Percentiles rank a stretch among this genome's conserved stretches.
Conservation (phyloP, 140 eudicot genomes). For the Senecio squalidus region DNA sequence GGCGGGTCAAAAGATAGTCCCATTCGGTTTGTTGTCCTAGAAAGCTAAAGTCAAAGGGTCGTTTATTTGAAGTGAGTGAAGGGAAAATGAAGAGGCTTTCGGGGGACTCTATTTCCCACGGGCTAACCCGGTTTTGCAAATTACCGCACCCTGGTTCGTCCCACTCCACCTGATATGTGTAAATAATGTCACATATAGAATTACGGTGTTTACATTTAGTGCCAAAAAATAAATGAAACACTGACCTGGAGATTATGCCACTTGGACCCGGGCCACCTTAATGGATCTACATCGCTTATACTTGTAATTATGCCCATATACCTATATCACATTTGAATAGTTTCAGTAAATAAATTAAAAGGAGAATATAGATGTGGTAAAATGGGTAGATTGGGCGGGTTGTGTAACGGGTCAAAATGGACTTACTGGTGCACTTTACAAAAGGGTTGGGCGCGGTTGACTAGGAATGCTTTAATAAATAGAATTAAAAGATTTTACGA, state of each 20-base stretch:
- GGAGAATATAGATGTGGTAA: background rate
- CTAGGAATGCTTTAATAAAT: background rate
- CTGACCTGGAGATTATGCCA: conserved; percentile 60
- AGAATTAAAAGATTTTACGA: background rate
- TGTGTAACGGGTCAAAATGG: background rate
- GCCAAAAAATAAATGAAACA: background rate
- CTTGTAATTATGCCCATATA: conserved; percentile 68
- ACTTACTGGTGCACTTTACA: no score
- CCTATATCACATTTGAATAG: conserved; percentile 21
- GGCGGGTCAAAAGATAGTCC: conserved; percentile 41
- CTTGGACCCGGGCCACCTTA: conserved; percentile 52
- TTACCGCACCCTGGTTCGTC: conserved; percentile 75
- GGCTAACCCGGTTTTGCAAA: conserved; percentile 61
- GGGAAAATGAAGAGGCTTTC: conserved; percentile 80
- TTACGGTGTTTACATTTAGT: background rate
- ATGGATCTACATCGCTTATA: conserved; percentile 47
- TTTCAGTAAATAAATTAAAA: background rate
- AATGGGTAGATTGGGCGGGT: background rate
- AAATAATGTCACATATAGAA: background rate
- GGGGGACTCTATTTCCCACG: conserved; percentile 90
- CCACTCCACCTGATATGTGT: conserved; percentile 64
- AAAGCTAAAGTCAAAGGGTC: conserved; percentile 49
- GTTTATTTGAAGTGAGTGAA: conserved; percentile 63
- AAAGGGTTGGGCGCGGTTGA: background rate
- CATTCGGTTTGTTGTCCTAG: conserved; percentile 52